phyloP scores from a whole-genome alignment of 2,329 filamentous ascomycete genomes.

The Pseudocercospora musae region DNA sequence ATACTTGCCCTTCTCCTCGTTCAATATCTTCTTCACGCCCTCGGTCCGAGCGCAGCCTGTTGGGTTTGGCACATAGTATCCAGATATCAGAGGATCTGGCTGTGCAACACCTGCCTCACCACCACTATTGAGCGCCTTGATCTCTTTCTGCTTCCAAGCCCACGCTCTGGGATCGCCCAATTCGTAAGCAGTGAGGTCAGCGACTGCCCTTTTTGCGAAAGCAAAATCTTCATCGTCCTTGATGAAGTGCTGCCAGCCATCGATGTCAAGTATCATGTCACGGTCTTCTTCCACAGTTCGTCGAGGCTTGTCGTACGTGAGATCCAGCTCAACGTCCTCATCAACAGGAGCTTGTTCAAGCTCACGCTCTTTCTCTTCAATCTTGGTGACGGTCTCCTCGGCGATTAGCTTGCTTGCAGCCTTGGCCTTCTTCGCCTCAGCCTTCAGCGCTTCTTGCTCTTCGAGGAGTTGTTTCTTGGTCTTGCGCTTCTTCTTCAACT shows the following conservation, averaged over 20 bases:
- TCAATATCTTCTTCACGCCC: slow-evolving; percentile 90
- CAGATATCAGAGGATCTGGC: slow-evolving; percentile 55
- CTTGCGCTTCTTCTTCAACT: slow-evolving; percentile 60
- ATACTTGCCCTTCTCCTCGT: slow-evolving; percentile 97
- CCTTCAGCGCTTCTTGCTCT: slow-evolving; percentile 60
- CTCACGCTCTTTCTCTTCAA: slow-evolving; percentile 38
- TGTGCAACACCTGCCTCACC: slow-evolving; percentile 54
- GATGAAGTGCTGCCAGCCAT: slow-evolving; percentile 66
- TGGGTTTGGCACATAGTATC: slow-evolving; percentile 78
- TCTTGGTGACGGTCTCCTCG: slow-evolving; percentile 37
- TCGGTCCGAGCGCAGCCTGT: slow-evolving; percentile 89
- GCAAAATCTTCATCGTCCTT: slow-evolving; percentile 67
- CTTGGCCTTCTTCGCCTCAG: slow-evolving; percentile 33
- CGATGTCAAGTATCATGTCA: slow-evolving; percentile 62
- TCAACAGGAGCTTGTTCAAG: slow-evolving; percentile 46
- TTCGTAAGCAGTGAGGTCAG: slow-evolving; percentile 44
- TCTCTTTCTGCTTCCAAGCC: slow-evolving; percentile 70
- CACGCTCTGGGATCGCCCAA: slow-evolving; percentile 60
- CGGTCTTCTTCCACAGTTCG: slow-evolving; percentile 66
- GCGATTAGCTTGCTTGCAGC: slow-evolving; percentile 29
- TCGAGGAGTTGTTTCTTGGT: slow-evolving; percentile 76
- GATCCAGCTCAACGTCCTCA: slow-evolving; percentile 57
- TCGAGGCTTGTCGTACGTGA: slow-evolving; percentile 57
- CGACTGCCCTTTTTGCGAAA: slow-evolving; percentile 53
- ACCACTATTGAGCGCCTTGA: slow-evolving; percentile 64